These are phyloP conservation scores for Glycine soja DNA, from an alignment of 306 rosid species.

Conservation along the genomic window DNA sequence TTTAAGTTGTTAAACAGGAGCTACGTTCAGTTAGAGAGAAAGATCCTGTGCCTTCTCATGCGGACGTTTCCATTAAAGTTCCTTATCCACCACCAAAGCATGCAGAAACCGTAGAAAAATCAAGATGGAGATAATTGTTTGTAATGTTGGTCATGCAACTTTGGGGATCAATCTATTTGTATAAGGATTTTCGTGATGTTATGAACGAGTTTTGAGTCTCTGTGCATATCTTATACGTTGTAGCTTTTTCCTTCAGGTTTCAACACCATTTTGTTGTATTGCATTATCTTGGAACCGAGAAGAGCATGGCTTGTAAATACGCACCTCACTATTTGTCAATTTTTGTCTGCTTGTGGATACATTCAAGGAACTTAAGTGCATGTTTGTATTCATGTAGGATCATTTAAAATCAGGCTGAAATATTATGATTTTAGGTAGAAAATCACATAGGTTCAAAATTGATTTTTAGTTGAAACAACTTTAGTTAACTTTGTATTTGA, in stretches of 20 bases:
- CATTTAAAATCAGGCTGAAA: neutral
- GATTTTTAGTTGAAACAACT: neutral
- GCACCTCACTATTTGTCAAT: conserved; percentile 27
- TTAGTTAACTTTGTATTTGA: neutral
- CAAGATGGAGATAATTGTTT: conserved; percentile 58
- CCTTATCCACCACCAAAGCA: conserved; percentile 51
- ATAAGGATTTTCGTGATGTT: conserved; percentile 37
- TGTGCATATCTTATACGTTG: conserved; percentile 54
- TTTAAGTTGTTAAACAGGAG: conserved; percentile 62
- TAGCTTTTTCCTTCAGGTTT: conserved; percentile 29
- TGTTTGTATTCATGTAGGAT: neutral
- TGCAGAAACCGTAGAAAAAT: conserved; percentile 53
- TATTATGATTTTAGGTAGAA: neutral
- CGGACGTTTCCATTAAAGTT: conserved; percentile 50
- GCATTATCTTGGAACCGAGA: neutral
- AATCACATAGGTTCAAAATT: neutral
- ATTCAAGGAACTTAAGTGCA: neutral
- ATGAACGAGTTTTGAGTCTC: conserved; percentile 42
- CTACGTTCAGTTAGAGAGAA: conserved; percentile 69
- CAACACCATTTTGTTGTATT: conserved; percentile 42
- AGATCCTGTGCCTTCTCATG: conserved; percentile 52
- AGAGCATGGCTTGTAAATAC: conserved; percentile 54
- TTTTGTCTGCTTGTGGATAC: conserved; percentile 18
- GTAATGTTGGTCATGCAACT: conserved; percentile 43
- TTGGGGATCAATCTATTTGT: conserved; percentile 49